These are phyloP conservation scores for Lipomyces yamadae DNA, from an alignment of 805 yeast species.

Conservation along the genomic window DNA sequence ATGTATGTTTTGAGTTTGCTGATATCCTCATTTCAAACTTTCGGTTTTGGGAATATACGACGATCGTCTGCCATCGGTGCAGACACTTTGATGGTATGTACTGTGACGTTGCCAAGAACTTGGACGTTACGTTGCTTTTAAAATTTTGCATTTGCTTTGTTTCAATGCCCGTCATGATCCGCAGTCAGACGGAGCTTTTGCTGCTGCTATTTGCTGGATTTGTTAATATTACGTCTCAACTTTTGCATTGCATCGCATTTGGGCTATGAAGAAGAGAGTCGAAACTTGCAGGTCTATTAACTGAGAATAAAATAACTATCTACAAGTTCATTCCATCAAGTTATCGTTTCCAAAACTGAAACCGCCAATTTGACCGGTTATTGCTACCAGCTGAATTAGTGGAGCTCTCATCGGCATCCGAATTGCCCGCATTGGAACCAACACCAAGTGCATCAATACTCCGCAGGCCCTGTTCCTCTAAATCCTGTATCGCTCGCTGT, in stretches of 20 bases:
- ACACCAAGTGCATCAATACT: neutral
- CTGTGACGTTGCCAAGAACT: conserved; percentile 3
- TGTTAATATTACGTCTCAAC: neutral
- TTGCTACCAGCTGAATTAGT: neutral
- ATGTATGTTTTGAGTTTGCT: conserved; percentile 6
- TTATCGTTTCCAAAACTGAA: conserved; percentile 23
- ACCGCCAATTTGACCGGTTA: conserved; percentile 13
- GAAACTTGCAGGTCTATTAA: neutral
- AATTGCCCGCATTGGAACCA: neutral
- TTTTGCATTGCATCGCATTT: conserved; percentile 3
- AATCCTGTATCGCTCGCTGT: conserved; percentile 67
- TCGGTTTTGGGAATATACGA: conserved; percentile 2
- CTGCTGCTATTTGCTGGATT: neutral
- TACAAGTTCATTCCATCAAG: neutral
- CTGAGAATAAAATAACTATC: neutral
- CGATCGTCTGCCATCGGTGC: neutral
- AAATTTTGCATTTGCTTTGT: neutral
- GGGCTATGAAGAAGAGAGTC: conserved; percentile 1
- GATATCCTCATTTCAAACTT: neutral
- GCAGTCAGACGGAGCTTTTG: conserved; percentile 1
- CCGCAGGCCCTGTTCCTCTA: conserved; percentile 59
- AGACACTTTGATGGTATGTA: neutral
- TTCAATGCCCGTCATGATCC: neutral
- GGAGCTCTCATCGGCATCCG: neutral
- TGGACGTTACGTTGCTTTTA: neutral